A percentile compares a stretch with the other conserved stretches of the same genome.
These are phyloP conservation scores for Hortaea werneckii DNA, from an alignment of 2,329 filamentous ascomycete species.

Conservation along the genomic window DNA sequence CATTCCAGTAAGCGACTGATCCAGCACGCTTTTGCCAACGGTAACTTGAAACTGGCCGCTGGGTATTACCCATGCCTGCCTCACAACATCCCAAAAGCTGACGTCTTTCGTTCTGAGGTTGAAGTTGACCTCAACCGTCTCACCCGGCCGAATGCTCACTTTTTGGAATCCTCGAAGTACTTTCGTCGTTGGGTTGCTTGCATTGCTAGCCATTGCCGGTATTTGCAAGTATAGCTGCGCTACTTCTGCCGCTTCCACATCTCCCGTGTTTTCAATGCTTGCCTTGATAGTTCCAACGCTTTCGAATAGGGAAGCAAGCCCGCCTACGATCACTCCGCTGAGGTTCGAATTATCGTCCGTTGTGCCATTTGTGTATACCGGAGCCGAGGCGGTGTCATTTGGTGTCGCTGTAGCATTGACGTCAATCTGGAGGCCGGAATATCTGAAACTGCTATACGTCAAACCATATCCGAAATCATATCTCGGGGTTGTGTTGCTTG, in stretches of 20 bases:
- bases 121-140: constrained; percentile 25
- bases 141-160: constrained; percentile 18
- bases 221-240: constrained; percentile 37
- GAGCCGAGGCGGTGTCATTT: constrained; percentile 4
- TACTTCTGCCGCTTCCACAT: constrained; percentile 41
- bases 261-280: constrained; percentile 43
- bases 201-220: constrained; percentile 37
- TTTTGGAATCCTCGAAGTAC: constrained; percentile 26
- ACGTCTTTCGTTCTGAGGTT: constrained; percentile 34
- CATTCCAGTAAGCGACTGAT: constrained; percentile 19
- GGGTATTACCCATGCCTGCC: constrained; percentile 43
- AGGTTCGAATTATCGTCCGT: constrained; percentile 17
- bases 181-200: constrained; percentile 31
- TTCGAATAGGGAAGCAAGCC: constrained; percentile 35
- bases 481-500: constrained; percentile 20
- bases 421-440: constrained; percentile 18
- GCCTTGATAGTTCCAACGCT: constrained; percentile 39
- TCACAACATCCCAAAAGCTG: constrained; percentile 39
- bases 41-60: constrained; percentile 34
- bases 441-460: constrained; percentile 29
- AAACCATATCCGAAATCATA: constrained; percentile 28
- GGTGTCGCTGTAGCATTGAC: constrained; percentile 19
- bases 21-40: constrained; percentile 33
- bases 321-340: constrained; percentile 15
- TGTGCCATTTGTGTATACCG: constrained; percentile 21